Evolutionary conservation across 306 rosid genomes (phyloP).

Genomic region (Ziziphus jujuba): DNA sequence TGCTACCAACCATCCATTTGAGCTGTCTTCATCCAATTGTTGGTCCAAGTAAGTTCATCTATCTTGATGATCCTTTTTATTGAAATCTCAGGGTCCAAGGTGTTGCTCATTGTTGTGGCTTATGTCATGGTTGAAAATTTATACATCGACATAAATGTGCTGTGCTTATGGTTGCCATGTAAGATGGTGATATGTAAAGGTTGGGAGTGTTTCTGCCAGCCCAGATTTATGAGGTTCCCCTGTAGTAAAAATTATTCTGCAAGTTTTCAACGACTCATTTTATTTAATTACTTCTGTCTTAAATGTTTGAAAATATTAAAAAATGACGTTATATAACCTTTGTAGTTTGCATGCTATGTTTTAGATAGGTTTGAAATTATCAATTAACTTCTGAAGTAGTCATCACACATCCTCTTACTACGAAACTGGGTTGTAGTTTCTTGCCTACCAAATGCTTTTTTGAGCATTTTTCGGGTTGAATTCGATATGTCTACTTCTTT

Average conservation of each 20-base stretch:
- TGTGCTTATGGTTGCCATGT: neutral
- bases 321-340: neutral
- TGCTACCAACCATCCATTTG: conserved; percentile 54
- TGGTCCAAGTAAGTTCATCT: conserved; percentile 83
- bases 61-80: conserved; percentile 13
- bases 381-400: neutral
- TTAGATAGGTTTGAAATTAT: neutral
- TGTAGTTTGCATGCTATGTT: neutral
- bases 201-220: neutral
- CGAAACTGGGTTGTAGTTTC: neutral
- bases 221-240: neutral
- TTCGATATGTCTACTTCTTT: neutral
- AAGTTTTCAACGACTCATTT: neutral
- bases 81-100: neutral
- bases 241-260: neutral
- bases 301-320: too few relatives aligned
- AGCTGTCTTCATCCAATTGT: conserved; percentile 54
- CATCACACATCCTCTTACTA: neutral
- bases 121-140: conserved; percentile 9
- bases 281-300: too few relatives aligned
- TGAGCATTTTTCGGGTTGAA: neutral
- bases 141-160: neutral
- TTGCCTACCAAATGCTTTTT: neutral
- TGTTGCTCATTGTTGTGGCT: conserved; percentile 21
- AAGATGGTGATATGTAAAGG: neutral